phyloP scores from a whole-genome alignment of 164 flowering plant genomes.

The Buxus sempervirens region DNA sequence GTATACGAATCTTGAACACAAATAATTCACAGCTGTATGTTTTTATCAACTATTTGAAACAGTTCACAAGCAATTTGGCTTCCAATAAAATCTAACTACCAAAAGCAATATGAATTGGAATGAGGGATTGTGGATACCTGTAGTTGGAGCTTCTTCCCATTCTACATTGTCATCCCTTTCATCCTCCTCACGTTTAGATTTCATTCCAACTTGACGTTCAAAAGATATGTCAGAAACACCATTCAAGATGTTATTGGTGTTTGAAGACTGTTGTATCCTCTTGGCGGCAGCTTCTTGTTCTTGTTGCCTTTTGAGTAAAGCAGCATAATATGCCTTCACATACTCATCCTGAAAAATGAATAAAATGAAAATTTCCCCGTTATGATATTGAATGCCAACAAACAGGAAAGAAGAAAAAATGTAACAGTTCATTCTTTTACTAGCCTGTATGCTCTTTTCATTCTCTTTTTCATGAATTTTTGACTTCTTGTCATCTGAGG shows the following conservation, averaged over 20 bases:
- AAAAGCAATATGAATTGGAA: not conserved
- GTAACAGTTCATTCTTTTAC: conserved; percentile 7
- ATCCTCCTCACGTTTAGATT: conserved; percentile 67
- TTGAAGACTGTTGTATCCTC: conserved; percentile 27
- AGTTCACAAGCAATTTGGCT: not conserved
- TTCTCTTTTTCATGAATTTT: conserved; percentile 28
- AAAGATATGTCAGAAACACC: conserved; percentile 28
- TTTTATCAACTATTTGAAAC: no score
- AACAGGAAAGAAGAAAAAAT: not conserved
- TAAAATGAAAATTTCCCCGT: conserved; percentile 4
- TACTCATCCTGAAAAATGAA: conserved; percentile 63
- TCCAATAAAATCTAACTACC: not conserved
- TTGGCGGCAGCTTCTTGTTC: conserved; percentile 52
- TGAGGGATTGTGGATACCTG: conserved; percentile 39
- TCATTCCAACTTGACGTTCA: conserved; percentile 76
- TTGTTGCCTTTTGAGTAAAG: conserved; percentile 54
- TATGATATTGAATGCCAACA: not conserved
- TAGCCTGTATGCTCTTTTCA: conserved; percentile 58
- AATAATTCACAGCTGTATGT: no score
- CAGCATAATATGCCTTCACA: conserved; percentile 87
- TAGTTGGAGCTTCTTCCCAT: conserved; percentile 78
- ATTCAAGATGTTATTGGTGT: conserved; percentile 13
- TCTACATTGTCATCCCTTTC: conserved; percentile 62
- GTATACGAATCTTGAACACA: no score
- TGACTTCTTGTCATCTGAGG: conserved; percentile 69